Base-by-base conservation (phyloP, 371 early-diverging fungal species). In the Sporodiniella umbellata region DNA sequence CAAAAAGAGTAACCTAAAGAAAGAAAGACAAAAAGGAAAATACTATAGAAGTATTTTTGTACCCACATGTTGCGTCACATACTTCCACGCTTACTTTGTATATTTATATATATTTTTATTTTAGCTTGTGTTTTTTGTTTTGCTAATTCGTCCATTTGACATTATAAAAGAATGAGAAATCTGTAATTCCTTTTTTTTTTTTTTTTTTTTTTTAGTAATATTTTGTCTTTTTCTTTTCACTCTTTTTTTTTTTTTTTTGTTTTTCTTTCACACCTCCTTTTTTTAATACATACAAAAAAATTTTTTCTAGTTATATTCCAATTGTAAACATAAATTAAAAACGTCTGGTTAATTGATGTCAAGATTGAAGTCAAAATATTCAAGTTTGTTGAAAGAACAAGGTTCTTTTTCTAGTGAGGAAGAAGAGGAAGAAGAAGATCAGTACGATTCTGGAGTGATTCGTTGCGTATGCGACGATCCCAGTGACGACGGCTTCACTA, bases 401-500 rank as follows among this genome's bases (percentile, higher is more conserved):
- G 15, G 10, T n/a, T 5, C 33, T 18, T 21, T 33, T 11, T 19
- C 45, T 5, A 43, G 44, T 24, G 22, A 12, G 1, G 44, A 43
- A n/a, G 33, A 48, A 14, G 23, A 35, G n/a, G 49, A 49, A 40
- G 49, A 49, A 4, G 50, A 49, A 11, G 50, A 58, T 44, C 55
- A 60, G 48, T 62, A 62, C 39, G 89, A 93, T 64, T 89, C 90
- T 19, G 94, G 90, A 5, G 78, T 89, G 15, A 93, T 99, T 62
- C 89, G 96, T 24, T 97, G 99, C 70, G 90, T 99, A 44, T 99
- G 99, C 73, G 85, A 83, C 23, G 85, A 80, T 45, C 81, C 83
- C 26, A 93, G 95, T 48, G 99, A 99, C 71, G 99, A 99, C 77
- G 99, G 99, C 30, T 98, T 90, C 47, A 99, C 98, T 2, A 93